Evolutionary conservation across 1,139 yeast species (phyloP), one percentile per base, ranked within the genome.

Genomic region (Geotrichum citri-aurantii): DNA sequence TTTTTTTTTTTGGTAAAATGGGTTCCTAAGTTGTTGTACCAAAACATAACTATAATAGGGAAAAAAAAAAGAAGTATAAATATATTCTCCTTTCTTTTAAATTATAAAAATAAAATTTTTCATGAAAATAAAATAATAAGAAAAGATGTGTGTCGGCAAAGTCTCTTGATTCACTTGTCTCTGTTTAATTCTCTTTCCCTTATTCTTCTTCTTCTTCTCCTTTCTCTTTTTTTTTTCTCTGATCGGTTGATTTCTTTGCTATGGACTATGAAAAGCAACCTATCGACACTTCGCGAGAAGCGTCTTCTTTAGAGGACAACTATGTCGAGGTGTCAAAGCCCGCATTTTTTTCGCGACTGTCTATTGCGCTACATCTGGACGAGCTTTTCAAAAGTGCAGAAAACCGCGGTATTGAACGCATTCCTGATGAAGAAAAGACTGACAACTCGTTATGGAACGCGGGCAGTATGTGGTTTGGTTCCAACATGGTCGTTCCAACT

Each of bases 391-490:
- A 44, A 21, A 52, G 63, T 54, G 76, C 75, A 50, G 92, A 86
- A 73, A 79, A 84, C 40, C 81, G 86, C 68, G 92, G 92, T 68
- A 81, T 86, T 63, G 90, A 84, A 66, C 71, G 81, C 50, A 80
- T 86, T 58, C 85, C 88, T 26, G 89, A 83, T 61, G 86, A 81
- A 57, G 88, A 85, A 70, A 82, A 84, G 65, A 77, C 80, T 52
- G 90, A 85, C 59, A 76, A 74, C 55, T 83, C 89, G 40, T 69
- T 86, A 59, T 76, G 82, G 77, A 81, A 80, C 65, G 88, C 95
- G 29, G 91, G 92, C 48, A 79, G 92, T 59, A 88, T 91, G 96
- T 91, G 97, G 97, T 80, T 88, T 68, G 86, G 95, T 29, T 96
- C 96, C 44, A 91, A 91, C 74, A 77, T 89, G 81, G 97, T 90